phyloP scores from a whole-genome alignment of 495 filamentous ascomycete genomes.

The Chlorociboria aeruginascens region DNA sequence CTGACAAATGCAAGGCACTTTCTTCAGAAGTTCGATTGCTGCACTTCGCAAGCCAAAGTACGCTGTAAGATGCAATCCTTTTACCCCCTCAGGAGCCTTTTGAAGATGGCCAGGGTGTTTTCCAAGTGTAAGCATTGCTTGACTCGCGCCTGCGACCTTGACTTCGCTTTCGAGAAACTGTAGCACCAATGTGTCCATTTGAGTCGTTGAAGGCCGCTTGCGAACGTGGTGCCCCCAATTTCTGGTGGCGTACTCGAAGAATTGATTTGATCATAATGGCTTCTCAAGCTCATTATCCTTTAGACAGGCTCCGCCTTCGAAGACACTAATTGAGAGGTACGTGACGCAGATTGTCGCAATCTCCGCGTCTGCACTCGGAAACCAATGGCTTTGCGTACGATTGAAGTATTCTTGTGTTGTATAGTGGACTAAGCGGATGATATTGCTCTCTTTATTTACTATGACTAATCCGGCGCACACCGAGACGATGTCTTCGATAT shows the following conservation, averaged over 20 bases:
- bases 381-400: constrained; percentile 20
- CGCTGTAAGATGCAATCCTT: too few species aligned
- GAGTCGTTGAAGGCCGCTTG: constrained; percentile 3
- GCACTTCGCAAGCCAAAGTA: too few species aligned
- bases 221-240: constrained; percentile 27
- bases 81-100: too few species aligned
- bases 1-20: too few species aligned
- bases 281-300: constrained; percentile 19
- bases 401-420: constrained; percentile 42
- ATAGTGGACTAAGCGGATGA: constrained; percentile 42
- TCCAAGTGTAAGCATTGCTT: too few species aligned
- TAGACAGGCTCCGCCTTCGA: constrained; percentile 1
- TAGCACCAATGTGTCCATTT: neutral
- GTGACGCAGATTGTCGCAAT: constrained; percentile 30
- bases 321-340: constrained; percentile 25
- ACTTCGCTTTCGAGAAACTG: neutral
- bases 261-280: constrained; percentile 8
- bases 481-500: constrained; percentile 21
- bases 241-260: constrained; percentile 1
- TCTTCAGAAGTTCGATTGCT: too few species aligned
- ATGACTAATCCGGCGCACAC: constrained; percentile 40
- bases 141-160: neutral
- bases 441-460: constrained; percentile 30
- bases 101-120: too few species aligned
- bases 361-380: constrained; percentile 22